A percentile compares a stretch with the other conserved stretches of the same genome.
Evolutionary conservation across 345 rosid genomes (phyloP).

Genomic region (Eucalyptus sp.): DNA sequence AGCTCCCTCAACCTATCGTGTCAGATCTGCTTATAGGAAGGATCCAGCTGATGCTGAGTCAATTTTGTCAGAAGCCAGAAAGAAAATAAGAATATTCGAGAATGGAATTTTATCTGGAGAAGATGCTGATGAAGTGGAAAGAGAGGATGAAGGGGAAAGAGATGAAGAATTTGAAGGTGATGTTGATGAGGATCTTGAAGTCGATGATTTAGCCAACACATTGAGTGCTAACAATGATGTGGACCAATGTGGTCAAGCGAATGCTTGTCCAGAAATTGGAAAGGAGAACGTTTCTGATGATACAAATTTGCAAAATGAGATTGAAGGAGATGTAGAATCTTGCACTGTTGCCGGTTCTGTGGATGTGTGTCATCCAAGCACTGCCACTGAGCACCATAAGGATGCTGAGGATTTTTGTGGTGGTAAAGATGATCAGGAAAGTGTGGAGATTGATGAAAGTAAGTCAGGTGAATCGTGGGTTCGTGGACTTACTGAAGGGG

Average conservation of each 20-base stretch:
- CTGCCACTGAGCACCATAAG: conserved; percentile 14
- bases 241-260: conserved; percentile 24
- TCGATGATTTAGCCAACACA: conserved; percentile 64
- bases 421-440: conserved; percentile 27
- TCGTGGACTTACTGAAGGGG: conserved; percentile 92
- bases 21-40: conserved; percentile 84
- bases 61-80: conserved; percentile 81
- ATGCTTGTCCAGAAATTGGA: conserved; percentile 28
- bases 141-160: conserved; percentile 55
- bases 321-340: conserved; percentile 26
- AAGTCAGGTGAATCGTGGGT: conserved; percentile 80
- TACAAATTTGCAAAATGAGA: conserved; percentile 18
- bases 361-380: conserved; percentile 17
- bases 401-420: conserved; percentile 16
- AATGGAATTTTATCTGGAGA: conserved; percentile 80
- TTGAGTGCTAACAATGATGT: conserved; percentile 30
- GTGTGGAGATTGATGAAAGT: conserved; percentile 67
- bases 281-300: conserved; percentile 20
- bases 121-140: conserved; percentile 84
- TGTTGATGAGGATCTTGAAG: conserved; percentile 68
- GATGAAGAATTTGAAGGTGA: conserved; percentile 19
- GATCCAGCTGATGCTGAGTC: conserved; percentile 93
- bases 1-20: conserved; percentile 98
- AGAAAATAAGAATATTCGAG: conserved; percentile 84
- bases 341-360: conserved; percentile 23